Base-by-base conservation (phyloP, 257 asterid genomes). In the Solanum chiquidenum region DNA sequence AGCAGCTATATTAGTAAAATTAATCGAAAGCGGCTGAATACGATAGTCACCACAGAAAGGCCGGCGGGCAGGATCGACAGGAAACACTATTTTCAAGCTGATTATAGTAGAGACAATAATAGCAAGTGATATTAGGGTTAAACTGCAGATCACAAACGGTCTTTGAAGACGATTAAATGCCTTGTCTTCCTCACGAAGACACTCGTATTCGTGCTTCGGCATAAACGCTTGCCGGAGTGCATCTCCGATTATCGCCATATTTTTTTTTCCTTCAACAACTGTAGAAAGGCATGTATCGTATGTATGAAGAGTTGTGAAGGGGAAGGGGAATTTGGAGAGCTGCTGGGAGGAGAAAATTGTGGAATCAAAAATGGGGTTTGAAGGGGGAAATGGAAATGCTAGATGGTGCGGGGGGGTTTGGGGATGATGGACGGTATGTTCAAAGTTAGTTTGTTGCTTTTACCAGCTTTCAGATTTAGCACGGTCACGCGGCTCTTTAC, bases 151-250 rank as follows among this genome's bases (percentile, higher is more conserved):
- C 9, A 92, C 23, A n/a, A 94, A 44, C 2, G 96, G 98, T 86
- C 91, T 94, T 80, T 92, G 98, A 3, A 96, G 89, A 92, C 92
- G 94, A 72, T 90, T 91, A 96, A 93, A 96, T 18, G 94, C 98
- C 90, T 91, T 95, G 14, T 94, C 98, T 93, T 96, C 98, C 72
- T 95, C 98, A 31, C 98, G 93, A 75, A 94, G 97, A 89, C 91
- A 90, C 95, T 92, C 92, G 93, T 95, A 94, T 91, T 96, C 97
- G 92, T 92, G 96, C 90, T 94, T 96, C 85, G 98, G 98, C 99
- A 95, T 96, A 91, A 96, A 96, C 25, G 98, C 96, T 93, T 96
- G 99, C 89, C 98, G 93, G 84, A 96, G 91, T 83, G 98, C 98
- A 92, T 95, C 98, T 40, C 98, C 93, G 7, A 95, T 91, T 27